These are phyloP conservation scores for Mycoemilia scoparia DNA, from an alignment of 192 early-diverging fungal species.

Conservation along the genomic window DNA sequence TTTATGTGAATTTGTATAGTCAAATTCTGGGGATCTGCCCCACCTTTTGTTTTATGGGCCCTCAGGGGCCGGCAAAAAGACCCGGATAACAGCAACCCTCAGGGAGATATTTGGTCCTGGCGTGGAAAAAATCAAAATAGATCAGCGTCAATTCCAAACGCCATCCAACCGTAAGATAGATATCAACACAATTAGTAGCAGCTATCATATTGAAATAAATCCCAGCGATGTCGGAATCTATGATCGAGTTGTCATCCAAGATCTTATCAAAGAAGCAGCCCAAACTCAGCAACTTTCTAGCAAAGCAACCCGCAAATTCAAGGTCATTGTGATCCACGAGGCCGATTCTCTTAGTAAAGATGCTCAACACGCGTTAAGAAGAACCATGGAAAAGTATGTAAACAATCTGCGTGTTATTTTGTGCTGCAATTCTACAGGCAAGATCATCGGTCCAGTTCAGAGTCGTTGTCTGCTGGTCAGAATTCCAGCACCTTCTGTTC, in stretches of 20 bases:
- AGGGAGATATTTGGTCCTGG: conserved; percentile 77
- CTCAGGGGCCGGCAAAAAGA: conserved; percentile 91
- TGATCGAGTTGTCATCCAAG: conserved; percentile 83
- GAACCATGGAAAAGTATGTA: conserved; percentile 99
- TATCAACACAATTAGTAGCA: conserved; percentile 75
- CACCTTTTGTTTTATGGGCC: conserved; percentile 94
- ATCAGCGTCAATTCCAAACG: conserved; percentile 66
- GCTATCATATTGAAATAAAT: conserved; percentile 92
- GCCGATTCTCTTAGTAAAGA: conserved; percentile 75
- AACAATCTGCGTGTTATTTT: conserved; percentile 79
- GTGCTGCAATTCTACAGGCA: conserved; percentile 73
- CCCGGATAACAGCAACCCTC: conserved; percentile 70
- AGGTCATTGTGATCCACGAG: conserved; percentile 90
- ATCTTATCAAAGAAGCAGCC: conserved; percentile 90
- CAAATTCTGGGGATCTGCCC: conserved; percentile 73
- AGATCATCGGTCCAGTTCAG: conserved; percentile 83
- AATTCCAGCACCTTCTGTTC: conserved; percentile 55
- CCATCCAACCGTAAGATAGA: conserved; percentile 73
- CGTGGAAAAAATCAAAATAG: conserved; percentile 89
- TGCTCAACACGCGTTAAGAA: conserved; percentile 84
- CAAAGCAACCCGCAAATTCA: conserved; percentile 64
- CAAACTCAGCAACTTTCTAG: conserved; percentile 86
- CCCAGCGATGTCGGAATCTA: conserved; percentile 93
- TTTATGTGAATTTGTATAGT: no score
- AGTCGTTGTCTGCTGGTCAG: conserved; percentile 81